Percentiles rank a stretch among this genome's conserved stretches.
Evolutionary conservation across 176 grass and related monocot genomes (phyloP).

Genomic region (Raddia guianensis): DNA sequence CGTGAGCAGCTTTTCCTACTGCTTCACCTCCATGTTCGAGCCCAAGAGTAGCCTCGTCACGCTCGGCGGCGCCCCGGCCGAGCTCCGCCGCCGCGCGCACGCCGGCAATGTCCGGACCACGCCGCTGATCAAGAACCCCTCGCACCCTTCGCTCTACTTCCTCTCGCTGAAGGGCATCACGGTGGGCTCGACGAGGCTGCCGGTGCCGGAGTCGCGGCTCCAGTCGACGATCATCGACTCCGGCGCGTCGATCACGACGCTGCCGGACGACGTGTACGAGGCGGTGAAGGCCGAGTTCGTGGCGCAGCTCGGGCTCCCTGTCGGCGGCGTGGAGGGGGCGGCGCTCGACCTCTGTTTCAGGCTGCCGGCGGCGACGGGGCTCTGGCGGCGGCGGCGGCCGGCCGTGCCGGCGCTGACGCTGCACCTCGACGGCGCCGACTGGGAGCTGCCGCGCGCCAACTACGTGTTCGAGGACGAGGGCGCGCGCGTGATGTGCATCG

Average conservation of each 20-base stretch:
- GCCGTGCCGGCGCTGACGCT: slow-evolving; percentile 65
- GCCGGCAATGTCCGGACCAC: slow-evolving; percentile 38
- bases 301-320: slow-evolving; percentile 47
- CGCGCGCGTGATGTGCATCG: slow-evolving; percentile 66
- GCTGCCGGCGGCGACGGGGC: slow-evolving; percentile 35
- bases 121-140: slow-evolving; percentile 47
- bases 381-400: slow-evolving; percentile 24
- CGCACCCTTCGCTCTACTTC: slow-evolving; percentile 69
- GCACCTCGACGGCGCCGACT: slow-evolving; percentile 85
- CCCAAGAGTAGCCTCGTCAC: slow-evolving; percentile 71
- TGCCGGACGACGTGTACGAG: slow-evolving; percentile 58
- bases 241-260: slow-evolving; percentile 60
- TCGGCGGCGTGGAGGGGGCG: slow-evolving; percentile 14
- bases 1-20: slow-evolving; percentile 69
- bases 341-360: slow-evolving; percentile 75
- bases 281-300: slow-evolving; percentile 66
- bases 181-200: slow-evolving; percentile 54
- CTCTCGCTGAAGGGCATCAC: slow-evolving; percentile 55
- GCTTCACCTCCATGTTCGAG: slow-evolving; percentile 70
- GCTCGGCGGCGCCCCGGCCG: slow-evolving; percentile 64
- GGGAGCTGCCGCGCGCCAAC: slow-evolving; percentile 65
- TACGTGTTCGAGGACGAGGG: slow-evolving; percentile 59
- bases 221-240: slow-evolving; percentile 84
- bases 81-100: slow-evolving; percentile 11
- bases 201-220: slow-evolving; percentile 32